A percentile compares a stretch with the other conserved stretches of the same genome.
Evolutionary conservation across 2,329 filamentous ascomycete species (phyloP).

Genomic region (Dactylellina drechsleri): DNA sequence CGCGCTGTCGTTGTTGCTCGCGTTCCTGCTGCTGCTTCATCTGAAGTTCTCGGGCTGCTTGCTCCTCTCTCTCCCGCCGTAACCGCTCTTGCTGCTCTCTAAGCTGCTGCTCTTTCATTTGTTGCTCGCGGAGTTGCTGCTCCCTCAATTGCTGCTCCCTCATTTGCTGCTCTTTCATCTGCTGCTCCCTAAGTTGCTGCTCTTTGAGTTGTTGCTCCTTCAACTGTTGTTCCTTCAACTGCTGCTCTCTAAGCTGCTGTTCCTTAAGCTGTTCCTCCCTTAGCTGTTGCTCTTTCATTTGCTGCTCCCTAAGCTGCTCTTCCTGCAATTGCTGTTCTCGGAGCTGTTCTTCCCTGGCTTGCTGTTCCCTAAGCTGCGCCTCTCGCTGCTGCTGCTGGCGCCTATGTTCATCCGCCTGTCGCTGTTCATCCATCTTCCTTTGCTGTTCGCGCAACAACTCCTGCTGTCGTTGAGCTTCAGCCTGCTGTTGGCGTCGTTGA

Average conservation of each 20-base stretch:
- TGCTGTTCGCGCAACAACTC: slow-evolving; percentile 47
- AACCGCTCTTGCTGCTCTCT: slow-evolving; percentile 38
- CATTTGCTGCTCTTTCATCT: slow-evolving; percentile 36
- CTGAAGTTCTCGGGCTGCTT: slow-evolving; percentile 35
- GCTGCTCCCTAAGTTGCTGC: slow-evolving; percentile 37
- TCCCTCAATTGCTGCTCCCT: slow-evolving; percentile 42
- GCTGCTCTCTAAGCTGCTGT: slow-evolving; percentile 37
- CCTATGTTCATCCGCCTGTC: slow-evolving; percentile 38
- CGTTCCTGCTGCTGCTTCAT: slow-evolving; percentile 49
- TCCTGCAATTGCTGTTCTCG: slow-evolving; percentile 29
- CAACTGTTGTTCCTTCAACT: slow-evolving; percentile 39
- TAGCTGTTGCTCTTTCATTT: slow-evolving; percentile 25
- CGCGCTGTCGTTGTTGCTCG: slow-evolving; percentile 51
- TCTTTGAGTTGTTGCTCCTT: slow-evolving; percentile 29
- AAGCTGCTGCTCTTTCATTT: slow-evolving; percentile 25
- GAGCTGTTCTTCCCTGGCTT: slow-evolving; percentile 19
- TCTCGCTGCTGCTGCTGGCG: slow-evolving; percentile 46
- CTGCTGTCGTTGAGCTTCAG: slow-evolving; percentile 46
- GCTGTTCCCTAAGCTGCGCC: slow-evolving; percentile 28
- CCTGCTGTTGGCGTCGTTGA: slow-evolving; percentile 25
- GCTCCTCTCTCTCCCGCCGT: slow-evolving; percentile 38
- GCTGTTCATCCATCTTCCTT: slow-evolving; percentile 52
- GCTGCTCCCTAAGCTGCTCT: slow-evolving; percentile 33
- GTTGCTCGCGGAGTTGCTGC: slow-evolving; percentile 36
- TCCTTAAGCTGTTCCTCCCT: slow-evolving; percentile 30